Conservation (phyloP, 139 green algal species). For the Volvox reticuliferus region DNA sequence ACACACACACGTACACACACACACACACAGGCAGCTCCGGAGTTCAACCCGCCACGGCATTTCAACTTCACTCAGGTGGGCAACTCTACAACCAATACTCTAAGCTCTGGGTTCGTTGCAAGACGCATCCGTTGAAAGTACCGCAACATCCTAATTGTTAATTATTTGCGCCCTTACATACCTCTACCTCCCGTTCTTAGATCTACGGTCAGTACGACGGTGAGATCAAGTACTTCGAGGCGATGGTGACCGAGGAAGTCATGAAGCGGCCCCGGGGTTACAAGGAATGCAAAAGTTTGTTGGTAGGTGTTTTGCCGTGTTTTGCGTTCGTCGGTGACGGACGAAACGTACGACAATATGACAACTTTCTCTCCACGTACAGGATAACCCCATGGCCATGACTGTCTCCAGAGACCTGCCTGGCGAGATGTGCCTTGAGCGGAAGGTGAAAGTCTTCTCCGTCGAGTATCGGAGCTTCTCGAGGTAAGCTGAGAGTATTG, state of each 20-base stretch:
- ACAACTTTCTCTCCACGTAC: too few species aligned
- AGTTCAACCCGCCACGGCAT: neutral
- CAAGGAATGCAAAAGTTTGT: neutral
- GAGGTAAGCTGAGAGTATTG: neutral
- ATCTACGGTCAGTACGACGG: constrained; percentile 37
- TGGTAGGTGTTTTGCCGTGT: too few species aligned
- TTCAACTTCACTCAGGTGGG: constrained; percentile 27
- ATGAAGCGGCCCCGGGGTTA: neutral
- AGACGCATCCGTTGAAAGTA: too few species aligned
- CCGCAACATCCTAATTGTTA: too few species aligned
- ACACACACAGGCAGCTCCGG: neutral
- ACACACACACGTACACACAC: too few species aligned
- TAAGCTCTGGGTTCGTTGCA: too few species aligned
- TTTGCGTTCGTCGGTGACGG: too few species aligned
- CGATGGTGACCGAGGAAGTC: neutral
- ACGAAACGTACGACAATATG: too few species aligned
- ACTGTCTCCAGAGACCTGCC: neutral
- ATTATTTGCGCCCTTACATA: too few species aligned
- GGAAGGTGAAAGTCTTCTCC: neutral
- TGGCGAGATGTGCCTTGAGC: neutral
- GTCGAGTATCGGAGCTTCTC: constrained; percentile 14
- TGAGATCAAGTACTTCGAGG: constrained; percentile 16
- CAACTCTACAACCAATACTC: too few species aligned
- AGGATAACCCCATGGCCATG: constrained; percentile 11
- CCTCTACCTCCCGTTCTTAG: neutral